These are phyloP conservation scores for Alternaria conjuncta DNA, from an alignment of 2,329 filamentous ascomycete genomes.

Conservation along the genomic window DNA sequence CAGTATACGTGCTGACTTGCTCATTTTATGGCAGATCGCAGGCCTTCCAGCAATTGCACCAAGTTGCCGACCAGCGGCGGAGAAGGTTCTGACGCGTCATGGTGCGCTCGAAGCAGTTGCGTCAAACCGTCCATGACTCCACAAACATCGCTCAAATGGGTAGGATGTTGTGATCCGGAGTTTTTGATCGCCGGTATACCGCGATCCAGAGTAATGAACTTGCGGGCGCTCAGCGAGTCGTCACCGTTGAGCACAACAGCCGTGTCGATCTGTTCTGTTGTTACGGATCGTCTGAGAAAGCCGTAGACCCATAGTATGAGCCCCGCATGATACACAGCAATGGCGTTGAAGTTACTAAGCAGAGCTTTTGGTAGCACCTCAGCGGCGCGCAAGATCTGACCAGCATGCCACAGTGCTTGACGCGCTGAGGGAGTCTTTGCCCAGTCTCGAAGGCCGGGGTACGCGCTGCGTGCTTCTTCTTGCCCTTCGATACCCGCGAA, in stretches of 20 bases:
- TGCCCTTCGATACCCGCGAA: constrained; percentile 72
- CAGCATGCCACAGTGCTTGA: constrained; percentile 71
- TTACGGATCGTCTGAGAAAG: constrained; percentile 52
- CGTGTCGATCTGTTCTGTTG: constrained; percentile 29
- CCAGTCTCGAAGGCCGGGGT: constrained; percentile 66
- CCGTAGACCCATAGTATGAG: constrained; percentile 74
- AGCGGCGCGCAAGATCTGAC: constrained; percentile 68
- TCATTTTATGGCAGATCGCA: constrained; percentile 59
- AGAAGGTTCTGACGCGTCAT: constrained; percentile 35
- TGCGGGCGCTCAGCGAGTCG: constrained; percentile 60
- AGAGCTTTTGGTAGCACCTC: constrained; percentile 60
- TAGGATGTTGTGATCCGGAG: constrained; percentile 23
- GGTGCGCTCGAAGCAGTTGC: constrained; percentile 63
- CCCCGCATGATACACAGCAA: constrained; percentile 72
- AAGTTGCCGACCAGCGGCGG: constrained; percentile 73
- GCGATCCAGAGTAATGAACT: constrained; percentile 64
- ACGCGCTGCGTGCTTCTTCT: constrained; percentile 67
- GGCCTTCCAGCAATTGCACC: constrained; percentile 66
- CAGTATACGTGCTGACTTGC: neutral
- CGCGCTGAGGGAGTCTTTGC: constrained; percentile 61
- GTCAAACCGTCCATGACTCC: constrained; percentile 66
- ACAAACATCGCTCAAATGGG: constrained; percentile 61
- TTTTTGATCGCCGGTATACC: constrained; percentile 59
- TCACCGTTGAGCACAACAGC: constrained; percentile 61
- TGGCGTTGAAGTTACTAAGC: constrained; percentile 70